These are phyloP conservation scores for Thuidium tamariscinum DNA, from an alignment of 225 moss, liverwort and hornwort species.

Conservation along the genomic window DNA sequence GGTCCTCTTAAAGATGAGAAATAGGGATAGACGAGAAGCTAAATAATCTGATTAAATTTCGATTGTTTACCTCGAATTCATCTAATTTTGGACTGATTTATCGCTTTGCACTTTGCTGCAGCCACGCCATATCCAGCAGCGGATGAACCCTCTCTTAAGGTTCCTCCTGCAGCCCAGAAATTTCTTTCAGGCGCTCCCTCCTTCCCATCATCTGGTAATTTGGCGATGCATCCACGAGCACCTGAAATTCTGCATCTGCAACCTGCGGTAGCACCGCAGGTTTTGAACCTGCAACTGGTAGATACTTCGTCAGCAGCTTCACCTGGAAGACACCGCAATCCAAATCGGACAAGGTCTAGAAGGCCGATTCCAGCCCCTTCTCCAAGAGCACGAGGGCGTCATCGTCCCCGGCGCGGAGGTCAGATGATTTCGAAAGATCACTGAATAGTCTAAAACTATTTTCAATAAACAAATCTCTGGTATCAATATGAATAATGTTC, in stretches of 20 bases:
- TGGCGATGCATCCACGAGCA: constrained; percentile 6
- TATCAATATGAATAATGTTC: neutral
- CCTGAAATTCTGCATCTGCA: neutral
- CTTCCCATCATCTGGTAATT: constrained; percentile 15
- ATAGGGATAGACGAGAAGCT: neutral
- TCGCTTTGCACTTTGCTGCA: neutral
- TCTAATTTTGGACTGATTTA: neutral
- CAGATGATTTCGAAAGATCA: neutral
- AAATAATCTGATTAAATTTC: neutral
- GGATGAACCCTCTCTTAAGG: neutral
- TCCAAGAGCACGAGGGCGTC: constrained; percentile 32
- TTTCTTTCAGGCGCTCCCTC: constrained; percentile 11
- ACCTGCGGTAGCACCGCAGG: constrained; percentile 7
- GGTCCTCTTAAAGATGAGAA: neutral
- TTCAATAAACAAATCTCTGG: neutral
- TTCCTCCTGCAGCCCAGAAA: constrained; percentile 7
- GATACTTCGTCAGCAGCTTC: neutral
- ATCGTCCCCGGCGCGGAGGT: constrained; percentile 33
- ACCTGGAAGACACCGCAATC: neutral
- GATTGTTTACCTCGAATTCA: neutral
- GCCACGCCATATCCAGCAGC: constrained; percentile 9
- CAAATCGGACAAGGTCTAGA: constrained; percentile 14
- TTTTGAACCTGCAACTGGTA: constrained; percentile 4
- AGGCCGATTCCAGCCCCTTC: constrained; percentile 23
- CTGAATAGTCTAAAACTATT: neutral